phyloP scores from a whole-genome alignment of 306 rosid species.

The Glycine soja region DNA sequence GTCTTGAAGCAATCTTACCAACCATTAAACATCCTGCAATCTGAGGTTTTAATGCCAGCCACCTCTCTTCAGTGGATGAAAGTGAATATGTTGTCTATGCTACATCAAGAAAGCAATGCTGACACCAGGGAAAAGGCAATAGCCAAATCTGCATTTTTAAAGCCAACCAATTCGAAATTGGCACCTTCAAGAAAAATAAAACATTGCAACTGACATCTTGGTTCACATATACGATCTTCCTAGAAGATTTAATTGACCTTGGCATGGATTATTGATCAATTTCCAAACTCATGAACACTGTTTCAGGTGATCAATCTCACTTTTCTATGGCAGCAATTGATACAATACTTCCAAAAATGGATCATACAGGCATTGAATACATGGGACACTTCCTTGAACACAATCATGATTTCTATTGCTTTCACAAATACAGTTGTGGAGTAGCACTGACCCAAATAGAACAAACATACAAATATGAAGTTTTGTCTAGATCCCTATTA shows the following conservation, averaged over 20 bases:
- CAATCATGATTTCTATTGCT: constrained; percentile 52
- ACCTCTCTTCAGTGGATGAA: constrained; percentile 94
- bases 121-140: constrained; percentile 96
- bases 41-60: constrained; percentile 79
- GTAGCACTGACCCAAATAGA: constrained; percentile 39
- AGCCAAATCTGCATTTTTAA: constrained; percentile 99
- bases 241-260: constrained; percentile 83
- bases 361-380: constrained; percentile 57
- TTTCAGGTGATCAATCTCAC: constrained; percentile 62
- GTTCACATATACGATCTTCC: constrained; percentile 87
- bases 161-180: constrained; percentile 99
- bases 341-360: constrained; percentile 60
- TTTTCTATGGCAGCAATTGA: constrained; percentile 61
- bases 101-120: constrained; percentile 97
- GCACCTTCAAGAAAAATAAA: constrained; percentile 97
- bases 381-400: constrained; percentile 51
- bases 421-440: constrained; percentile 43
- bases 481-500: neutral
- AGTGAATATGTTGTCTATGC: constrained; percentile 88
- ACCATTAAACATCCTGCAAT: constrained; percentile 96
- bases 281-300: constrained; percentile 73
- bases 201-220: constrained; percentile 97
- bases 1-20: constrained; percentile 99
- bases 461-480: constrained; percentile 10
- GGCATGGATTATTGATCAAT: constrained; percentile 86